Conservation (phyloP, 805 yeast species). For the Candida methanosorbosa region DNA sequence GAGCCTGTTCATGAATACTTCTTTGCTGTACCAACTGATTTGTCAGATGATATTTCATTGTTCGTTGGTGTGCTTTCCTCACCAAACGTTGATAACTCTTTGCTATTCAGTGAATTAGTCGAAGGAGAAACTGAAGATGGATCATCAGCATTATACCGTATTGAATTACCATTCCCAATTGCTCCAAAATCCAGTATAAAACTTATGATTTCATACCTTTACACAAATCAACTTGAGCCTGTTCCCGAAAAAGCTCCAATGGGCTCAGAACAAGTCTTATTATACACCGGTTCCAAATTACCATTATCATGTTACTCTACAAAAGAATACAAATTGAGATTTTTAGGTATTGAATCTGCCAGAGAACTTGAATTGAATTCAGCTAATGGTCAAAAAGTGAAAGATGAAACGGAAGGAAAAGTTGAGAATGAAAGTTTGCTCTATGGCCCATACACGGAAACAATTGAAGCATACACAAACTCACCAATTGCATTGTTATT, state of each 20-base stretch:
- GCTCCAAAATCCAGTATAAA: slow-evolving; percentile 49
- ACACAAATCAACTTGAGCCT: slow-evolving; percentile 43
- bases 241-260: slow-evolving; percentile 56
- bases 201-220: slow-evolving; percentile 40
- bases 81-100: slow-evolving; percentile 11
- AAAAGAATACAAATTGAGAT: slow-evolving; percentile 29
- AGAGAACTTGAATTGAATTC: slow-evolving; percentile 8
- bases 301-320: slow-evolving; percentile 61
- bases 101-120: slow-evolving; percentile 11
- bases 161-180: slow-evolving; percentile 56
- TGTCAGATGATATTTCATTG: slow-evolving; percentile 17
- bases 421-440: slow-evolving; percentile 32
- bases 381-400: slow-evolving; percentile 3
- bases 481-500: slow-evolving; percentile 49
- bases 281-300: slow-evolving; percentile 40
- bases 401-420: slow-evolving; percentile 22
- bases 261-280: slow-evolving; percentile 51
- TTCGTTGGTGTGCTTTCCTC: slow-evolving; percentile 12
- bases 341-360: slow-evolving; percentile 28
- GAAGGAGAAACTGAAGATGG: slow-evolving; percentile 7
- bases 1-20: slow-evolving; percentile 48
- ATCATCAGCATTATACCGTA: slow-evolving; percentile 27
- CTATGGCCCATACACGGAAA: slow-evolving; percentile 44
- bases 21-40: slow-evolving; percentile 45
- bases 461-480: slow-evolving; percentile 35